Conservation (phyloP, 306 rosid genomes). For the Herpetospermum pedunculosum region DNA sequence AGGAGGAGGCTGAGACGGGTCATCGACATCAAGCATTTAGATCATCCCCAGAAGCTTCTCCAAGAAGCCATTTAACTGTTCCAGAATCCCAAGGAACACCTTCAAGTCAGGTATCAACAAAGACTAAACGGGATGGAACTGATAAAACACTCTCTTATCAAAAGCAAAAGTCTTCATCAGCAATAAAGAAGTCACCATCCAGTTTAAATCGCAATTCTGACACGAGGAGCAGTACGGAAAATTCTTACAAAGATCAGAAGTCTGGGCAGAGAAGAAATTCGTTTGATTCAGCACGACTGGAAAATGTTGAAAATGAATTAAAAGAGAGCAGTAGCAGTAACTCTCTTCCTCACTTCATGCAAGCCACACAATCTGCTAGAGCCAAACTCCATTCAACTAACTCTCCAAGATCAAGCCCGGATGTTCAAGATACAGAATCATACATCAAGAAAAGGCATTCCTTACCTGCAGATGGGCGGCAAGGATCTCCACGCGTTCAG, state of each 20-base stretch:
- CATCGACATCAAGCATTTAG: constrained; percentile 26
- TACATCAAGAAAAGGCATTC: constrained; percentile 78
- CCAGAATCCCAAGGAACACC: constrained; percentile 91
- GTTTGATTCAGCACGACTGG: constrained; percentile 53
- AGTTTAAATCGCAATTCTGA: constrained; percentile 46
- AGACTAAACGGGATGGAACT: constrained; percentile 28
- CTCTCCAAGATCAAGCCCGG: constrained; percentile 93
- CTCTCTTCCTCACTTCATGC: constrained; percentile 85
- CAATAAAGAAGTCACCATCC: constrained; percentile 50
- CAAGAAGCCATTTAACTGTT: constrained; percentile 54
- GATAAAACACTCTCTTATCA: constrained; percentile 40
- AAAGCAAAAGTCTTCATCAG: constrained; percentile 31
- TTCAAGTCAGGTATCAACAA: constrained; percentile 72
- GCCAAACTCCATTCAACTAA: constrained; percentile 62
- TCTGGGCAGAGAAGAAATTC: constrained; percentile 61
- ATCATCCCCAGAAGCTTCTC: constrained; percentile 63
- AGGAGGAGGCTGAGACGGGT: constrained; percentile 15
- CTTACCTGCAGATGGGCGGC: constrained; percentile 71
- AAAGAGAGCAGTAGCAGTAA: constrained; percentile 44
- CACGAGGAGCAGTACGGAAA: constrained; percentile 41
- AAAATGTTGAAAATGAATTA: constrained; percentile 51
- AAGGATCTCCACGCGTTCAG: constrained; percentile 73
- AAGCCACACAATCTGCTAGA: constrained; percentile 89
- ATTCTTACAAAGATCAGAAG: constrained; percentile 48
- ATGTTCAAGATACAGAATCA: constrained; percentile 57